These are phyloP conservation scores for Mediolabrus comicus DNA, from an alignment of 108 stramenopile genomes.

Conservation along the genomic window DNA sequence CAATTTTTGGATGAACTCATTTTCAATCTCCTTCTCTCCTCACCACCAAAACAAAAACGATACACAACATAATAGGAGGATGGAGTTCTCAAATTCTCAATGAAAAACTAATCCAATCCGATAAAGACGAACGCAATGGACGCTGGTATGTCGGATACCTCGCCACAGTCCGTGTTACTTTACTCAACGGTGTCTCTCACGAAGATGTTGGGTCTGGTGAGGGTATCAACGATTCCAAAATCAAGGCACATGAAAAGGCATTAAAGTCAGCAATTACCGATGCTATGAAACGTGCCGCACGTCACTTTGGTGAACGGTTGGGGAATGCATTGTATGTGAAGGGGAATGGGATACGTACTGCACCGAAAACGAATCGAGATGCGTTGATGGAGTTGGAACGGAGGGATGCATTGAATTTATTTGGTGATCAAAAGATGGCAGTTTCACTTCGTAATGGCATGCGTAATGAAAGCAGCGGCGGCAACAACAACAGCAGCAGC, in stretches of 20 bases:
- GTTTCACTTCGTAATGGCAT: too few relatives aligned
- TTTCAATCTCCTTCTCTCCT: too few relatives aligned
- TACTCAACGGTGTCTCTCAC: slow-evolving; percentile 36
- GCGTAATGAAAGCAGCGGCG: slow-evolving; percentile 1
- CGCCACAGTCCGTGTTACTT: slow-evolving; percentile 36
- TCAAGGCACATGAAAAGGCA: slow-evolving; percentile 50
- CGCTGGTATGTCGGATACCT: slow-evolving; percentile 47
- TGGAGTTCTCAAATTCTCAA: slow-evolving; percentile 48
- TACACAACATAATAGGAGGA: too few relatives aligned
- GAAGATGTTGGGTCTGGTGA: slow-evolving; percentile 54
- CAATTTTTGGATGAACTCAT: too few relatives aligned
- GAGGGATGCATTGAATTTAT: slow-evolving; percentile 34
- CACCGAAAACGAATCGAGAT: slow-evolving; percentile 35
- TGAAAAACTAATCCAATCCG: slow-evolving; percentile 30
- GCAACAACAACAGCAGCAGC: not conserved
- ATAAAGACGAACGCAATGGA: slow-evolving; percentile 40
- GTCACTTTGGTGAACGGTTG: slow-evolving; percentile 49
- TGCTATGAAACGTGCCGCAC: slow-evolving; percentile 50
- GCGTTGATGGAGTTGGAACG: slow-evolving; percentile 34
- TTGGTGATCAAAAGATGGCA: slow-evolving; percentile 44
- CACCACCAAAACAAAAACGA: too few relatives aligned
- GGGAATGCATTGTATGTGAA: slow-evolving; percentile 54
- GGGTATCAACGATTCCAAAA: slow-evolving; percentile 36
- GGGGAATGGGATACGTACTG: slow-evolving; percentile 35
- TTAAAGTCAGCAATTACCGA: slow-evolving; percentile 49